Conservation (phyloP, 345 rosid species). For the Syzygium oleosum region DNA sequence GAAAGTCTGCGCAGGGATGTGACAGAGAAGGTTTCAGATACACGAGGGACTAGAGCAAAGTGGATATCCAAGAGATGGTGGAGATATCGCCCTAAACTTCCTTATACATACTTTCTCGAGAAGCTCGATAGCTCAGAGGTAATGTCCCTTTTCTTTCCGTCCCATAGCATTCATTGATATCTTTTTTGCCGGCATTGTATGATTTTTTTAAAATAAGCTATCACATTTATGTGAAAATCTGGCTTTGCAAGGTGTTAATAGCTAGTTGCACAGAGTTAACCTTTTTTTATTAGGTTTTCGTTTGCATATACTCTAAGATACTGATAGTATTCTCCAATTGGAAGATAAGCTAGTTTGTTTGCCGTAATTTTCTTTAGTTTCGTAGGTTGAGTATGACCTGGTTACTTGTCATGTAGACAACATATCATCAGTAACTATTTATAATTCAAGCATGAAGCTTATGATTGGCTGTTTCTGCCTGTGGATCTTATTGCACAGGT, state of each 20-base stretch:
- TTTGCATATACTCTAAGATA: background rate
- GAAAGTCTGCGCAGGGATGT: slow-evolving; percentile 87
- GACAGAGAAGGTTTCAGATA: slow-evolving; percentile 41
- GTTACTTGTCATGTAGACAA: background rate
- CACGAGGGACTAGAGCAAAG: slow-evolving; percentile 66
- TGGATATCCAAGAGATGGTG: slow-evolving; percentile 99
- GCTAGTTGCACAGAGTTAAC: background rate
- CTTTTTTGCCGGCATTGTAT: background rate
- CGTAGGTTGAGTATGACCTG: background rate
- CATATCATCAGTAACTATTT: background rate
- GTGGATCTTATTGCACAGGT: slow-evolving; percentile 43
- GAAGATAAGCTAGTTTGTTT: background rate
- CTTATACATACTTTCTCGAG: slow-evolving; percentile 86
- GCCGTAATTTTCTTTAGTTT: background rate
- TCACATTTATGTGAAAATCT: background rate
- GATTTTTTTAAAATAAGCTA: background rate
- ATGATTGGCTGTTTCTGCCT: background rate
- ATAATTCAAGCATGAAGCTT: background rate
- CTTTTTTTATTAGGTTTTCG: background rate
- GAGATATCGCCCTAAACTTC: slow-evolving; percentile 90
- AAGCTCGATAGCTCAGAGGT: slow-evolving; percentile 92
- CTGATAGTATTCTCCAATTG: background rate
- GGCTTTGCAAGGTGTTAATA: background rate
- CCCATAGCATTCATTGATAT: background rate
- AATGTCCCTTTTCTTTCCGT: background rate